Base-by-base conservation (phyloP, 176 grass and related monocot species). In the Microstegium vimineum region DNA sequence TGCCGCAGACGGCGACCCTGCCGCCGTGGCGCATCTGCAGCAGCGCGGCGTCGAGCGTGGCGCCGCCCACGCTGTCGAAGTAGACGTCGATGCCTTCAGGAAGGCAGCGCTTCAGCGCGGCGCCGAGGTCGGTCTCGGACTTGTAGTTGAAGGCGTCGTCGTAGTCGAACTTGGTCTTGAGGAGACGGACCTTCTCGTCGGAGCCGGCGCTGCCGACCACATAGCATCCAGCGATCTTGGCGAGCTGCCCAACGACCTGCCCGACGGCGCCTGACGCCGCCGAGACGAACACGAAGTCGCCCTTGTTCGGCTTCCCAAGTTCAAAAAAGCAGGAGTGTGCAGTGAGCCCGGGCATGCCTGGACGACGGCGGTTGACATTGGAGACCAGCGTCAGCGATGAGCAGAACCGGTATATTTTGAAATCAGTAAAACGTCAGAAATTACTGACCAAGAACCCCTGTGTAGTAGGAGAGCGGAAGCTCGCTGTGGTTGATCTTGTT, bases 121-220 rank as follows among this genome's bases (percentile, higher is more conserved):
- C 62, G 15, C 27, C 28, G 3, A 89, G 63, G 47, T 90, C 84
- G 3, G 34, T 3, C 57, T 92, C 86, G 30, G 74, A 60, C 73
- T 79, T 87, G 56, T 93, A 93, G 71, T 90, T 93, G 66, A 93
- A 84, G 3, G 87, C 91, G 62, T 89, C 63, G 37, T 93, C 71
- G 77, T 82, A 93, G 0, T 84, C 91, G 35, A 93, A 77, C 45
- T 84, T 87, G 38, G 41, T 75, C 41, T 86, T 88, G 9, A 92
- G 78, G 36, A 92, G 69, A 31, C 70, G 14, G 11, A 92, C 90
- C 87, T 92, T 92, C 66, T 92, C 87, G 74, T 89, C 77, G 17
- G 74, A 79, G 22, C 86, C 90, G 2, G 83, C 87, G 43, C 74
- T 84, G 10, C 90, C 90, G 35, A 92, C 90, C 4, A 89, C 90